These are phyloP conservation scores for Coprinellus micaceus DNA, from an alignment of 768 basidiomycete species.

Conservation along the genomic window DNA sequence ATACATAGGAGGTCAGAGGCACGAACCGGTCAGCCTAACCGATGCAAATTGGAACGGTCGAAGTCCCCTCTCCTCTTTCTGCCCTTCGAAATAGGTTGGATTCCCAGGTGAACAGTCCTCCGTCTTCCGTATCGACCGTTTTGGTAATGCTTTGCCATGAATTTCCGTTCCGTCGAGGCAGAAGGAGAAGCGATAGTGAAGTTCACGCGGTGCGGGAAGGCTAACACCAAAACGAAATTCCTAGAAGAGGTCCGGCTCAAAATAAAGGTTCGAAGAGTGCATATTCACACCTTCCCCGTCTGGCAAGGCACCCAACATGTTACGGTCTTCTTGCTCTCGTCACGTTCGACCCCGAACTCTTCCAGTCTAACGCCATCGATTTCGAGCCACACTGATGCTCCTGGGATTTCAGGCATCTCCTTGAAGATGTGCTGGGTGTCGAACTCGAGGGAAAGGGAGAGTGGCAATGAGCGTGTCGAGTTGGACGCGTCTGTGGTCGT, in stretches of 20 bases:
- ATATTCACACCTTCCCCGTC: slow-evolving; percentile 2
- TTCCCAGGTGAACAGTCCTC: not conserved
- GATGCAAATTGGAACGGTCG: not conserved
- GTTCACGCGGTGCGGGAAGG: not conserved
- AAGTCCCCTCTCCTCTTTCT: not conserved
- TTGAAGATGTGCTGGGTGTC: not conserved
- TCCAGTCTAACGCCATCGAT: slow-evolving; percentile 1
- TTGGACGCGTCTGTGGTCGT: too few relatives aligned
- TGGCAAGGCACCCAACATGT: slow-evolving; percentile 4
- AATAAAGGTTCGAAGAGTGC: not conserved
- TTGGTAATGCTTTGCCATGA: not conserved
- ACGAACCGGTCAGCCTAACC: not conserved
- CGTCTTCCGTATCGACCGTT: not conserved
- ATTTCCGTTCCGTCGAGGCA: not conserved
- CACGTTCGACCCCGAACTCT: not conserved
- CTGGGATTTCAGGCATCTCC: not conserved
- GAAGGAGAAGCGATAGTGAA: not conserved
- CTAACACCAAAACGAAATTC: not conserved
- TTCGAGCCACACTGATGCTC: not conserved
- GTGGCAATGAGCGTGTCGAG: too few relatives aligned
- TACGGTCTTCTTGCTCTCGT: not conserved
- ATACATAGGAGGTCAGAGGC: not conserved
- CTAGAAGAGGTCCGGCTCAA: not conserved
- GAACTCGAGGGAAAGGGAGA: too few relatives aligned
- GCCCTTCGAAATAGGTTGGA: not conserved